phyloP scores from a whole-genome alignment of 2,329 filamentous ascomycete genomes.

The Claviceps cyperi region DNA sequence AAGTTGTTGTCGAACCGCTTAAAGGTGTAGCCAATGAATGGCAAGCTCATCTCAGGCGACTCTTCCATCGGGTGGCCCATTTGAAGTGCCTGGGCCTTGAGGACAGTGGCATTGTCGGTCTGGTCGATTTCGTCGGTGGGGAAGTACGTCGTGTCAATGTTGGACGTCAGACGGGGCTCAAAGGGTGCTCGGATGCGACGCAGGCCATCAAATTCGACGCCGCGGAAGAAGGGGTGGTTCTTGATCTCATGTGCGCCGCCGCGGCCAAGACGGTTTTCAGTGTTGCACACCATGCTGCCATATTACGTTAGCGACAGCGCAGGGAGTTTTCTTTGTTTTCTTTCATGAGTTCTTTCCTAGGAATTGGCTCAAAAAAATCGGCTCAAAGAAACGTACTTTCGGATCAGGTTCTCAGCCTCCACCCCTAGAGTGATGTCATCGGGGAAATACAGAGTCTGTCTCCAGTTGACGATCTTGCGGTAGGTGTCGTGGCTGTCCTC shows the following conservation, averaged over 20 bases:
- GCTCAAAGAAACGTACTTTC: constrained; percentile 47
- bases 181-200: constrained; percentile 91
- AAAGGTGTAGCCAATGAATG: constrained; percentile 57
- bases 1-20: constrained; percentile 81
- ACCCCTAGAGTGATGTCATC: constrained; percentile 80
- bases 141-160: constrained; percentile 96
- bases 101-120: constrained; percentile 77
- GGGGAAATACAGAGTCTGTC: constrained; percentile 87
- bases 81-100: constrained; percentile 70
- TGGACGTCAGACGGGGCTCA: constrained; percentile 82
- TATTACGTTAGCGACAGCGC: neutral
- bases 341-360: too few species aligned
- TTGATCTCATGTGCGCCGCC: constrained; percentile 87
- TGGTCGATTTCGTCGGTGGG: constrained; percentile 97
- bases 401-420: constrained; percentile 83
- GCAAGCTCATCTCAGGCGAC: constrained; percentile 85
- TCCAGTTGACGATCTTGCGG: constrained; percentile 98
- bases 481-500: constrained; percentile 97
- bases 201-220: constrained; percentile 87
- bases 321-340: neutral
- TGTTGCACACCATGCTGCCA: constrained; percentile 79
- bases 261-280: constrained; percentile 79
- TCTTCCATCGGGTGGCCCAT: constrained; percentile 54
- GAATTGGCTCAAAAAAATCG: neutral
- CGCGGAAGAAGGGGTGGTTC: constrained; percentile 87